Base-by-base conservation (phyloP, 2,329 filamentous ascomycete species). In the Epicoccum nigrum region DNA sequence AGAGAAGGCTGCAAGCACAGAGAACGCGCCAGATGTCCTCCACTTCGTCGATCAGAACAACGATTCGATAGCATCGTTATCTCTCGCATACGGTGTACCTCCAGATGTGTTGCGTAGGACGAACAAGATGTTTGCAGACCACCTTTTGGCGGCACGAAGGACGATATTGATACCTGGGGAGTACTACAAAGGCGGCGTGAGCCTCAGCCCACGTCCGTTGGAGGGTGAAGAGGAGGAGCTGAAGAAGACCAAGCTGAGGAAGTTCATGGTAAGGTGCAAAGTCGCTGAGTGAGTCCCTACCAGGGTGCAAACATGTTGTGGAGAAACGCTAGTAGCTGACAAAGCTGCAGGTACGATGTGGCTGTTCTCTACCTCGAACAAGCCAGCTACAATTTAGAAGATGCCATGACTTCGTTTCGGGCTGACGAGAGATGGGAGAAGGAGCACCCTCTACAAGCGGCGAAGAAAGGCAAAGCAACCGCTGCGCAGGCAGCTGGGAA, bases 191-290 rank as follows among this genome's bases (percentile, higher is more conserved):
- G 85, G 80, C 4, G 85, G 84, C 3, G 77, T 87, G 5, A 87
- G 84, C 60, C 75, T 92, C 19, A 89, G 86, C 37, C 88, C 89
- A 1, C 77, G 81, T 21, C 89, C 89, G 0, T 63, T 89, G n/a
- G 87, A 89, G 45, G 85, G 86, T 39, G 88, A 90, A 66, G 87
- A 88, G 37, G 89, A 91, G 64, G 86, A 89, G 73, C 77, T 82
- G 41, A 81, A 85, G 56, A 92, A 90, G 74, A 80, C 77, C 15
- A 86, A 86, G 66, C 80, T 93, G 27, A 80, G 90, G 33, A 83
- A 87, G 55, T 93, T 87, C 79, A 92, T 92, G 89, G 85, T 90
- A 2, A 80, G 81, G 1, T 90, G 86, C 74, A 93, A 93, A 69
- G 87, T 90, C 21, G 77, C 83, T 19, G 87, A 92, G 77, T 92